A percentile compares a stretch with the other conserved stretches of the same genome.
phyloP scores from a whole-genome alignment of 2,329 filamentous ascomycete genomes.

The Neospermospora avenae region DNA sequence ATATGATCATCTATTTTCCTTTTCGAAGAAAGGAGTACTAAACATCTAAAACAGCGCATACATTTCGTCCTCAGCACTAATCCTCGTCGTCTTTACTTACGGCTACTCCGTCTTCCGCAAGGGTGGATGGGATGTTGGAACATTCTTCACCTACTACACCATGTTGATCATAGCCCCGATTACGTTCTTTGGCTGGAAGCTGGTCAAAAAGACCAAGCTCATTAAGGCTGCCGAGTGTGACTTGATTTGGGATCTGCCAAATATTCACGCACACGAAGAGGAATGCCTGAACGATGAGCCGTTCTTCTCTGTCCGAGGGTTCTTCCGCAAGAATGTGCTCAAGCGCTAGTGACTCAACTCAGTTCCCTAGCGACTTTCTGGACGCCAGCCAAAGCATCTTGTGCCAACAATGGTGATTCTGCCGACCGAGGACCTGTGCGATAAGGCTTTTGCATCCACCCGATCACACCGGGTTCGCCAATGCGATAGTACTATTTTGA shows the following conservation, averaged over 20 bases:
- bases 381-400: neutral
- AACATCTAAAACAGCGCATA: slow-evolving; percentile 43
- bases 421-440: too few species aligned
- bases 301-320: neutral
- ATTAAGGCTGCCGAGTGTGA: slow-evolving; percentile 48
- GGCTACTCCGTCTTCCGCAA: slow-evolving; percentile 73
- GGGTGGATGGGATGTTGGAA: slow-evolving; percentile 59
- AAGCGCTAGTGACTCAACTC: neutral
- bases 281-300: neutral
- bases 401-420: too few species aligned
- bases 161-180: slow-evolving; percentile 57
- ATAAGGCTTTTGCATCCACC: too few species aligned
- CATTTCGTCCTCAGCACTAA: slow-evolving; percentile 54
- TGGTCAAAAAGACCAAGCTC: slow-evolving; percentile 56
- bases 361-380: neutral
- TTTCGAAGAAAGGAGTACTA: too few species aligned
- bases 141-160: slow-evolving; percentile 67
- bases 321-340: neutral
- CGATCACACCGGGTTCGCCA: too few species aligned
- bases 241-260: slow-evolving; percentile 33
- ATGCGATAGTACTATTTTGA: too few species aligned
- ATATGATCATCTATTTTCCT: too few species aligned
- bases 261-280: slow-evolving; percentile 9
- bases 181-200: slow-evolving; percentile 66
- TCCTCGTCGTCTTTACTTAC: slow-evolving; percentile 67